Percentiles rank a stretch among this genome's conserved stretches.
Conservation (phyloP, 768 basidiomycete genomes). For the Daedaleopsis sinensis region DNA sequence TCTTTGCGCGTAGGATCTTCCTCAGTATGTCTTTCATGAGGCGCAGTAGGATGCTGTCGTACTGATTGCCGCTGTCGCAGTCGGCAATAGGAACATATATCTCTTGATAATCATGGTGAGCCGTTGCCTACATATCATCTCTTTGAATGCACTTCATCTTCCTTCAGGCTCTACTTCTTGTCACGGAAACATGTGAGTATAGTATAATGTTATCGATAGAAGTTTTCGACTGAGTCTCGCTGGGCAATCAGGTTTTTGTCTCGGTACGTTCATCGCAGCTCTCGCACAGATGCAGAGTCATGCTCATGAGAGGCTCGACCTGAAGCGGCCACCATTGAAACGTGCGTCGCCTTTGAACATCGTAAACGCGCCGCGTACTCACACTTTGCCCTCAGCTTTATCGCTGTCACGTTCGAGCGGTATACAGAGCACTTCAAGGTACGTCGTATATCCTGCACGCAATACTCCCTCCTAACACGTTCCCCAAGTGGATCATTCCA, state of each 20-base stretch:
- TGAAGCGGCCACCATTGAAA: not conserved
- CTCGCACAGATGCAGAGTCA: not conserved
- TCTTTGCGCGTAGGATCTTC: not conserved
- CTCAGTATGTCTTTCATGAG: not conserved
- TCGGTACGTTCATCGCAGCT: not conserved
- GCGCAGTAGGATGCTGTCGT: not conserved
- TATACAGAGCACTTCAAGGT: not conserved
- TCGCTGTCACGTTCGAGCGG: not conserved
- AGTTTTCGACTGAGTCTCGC: not conserved
- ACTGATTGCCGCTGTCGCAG: not conserved
- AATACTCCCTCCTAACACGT: not conserved
- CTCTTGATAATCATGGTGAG: not conserved
- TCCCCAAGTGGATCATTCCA: not conserved
- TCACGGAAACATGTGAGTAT: not conserved
- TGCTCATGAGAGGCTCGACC: not conserved
- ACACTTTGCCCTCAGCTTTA: not conserved
- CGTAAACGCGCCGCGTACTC: not conserved
- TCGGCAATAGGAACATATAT: not conserved
- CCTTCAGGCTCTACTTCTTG: not conserved
- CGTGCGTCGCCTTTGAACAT: not conserved
- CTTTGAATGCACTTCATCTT: not conserved
- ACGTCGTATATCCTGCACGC: not conserved
- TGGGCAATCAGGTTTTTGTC: not conserved
- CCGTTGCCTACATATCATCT: not conserved
- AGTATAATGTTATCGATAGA: too few species aligned